These are phyloP conservation scores for Scytalidium lignicola DNA, from an alignment of 2,329 filamentous ascomycete genomes.

Conservation along the genomic window DNA sequence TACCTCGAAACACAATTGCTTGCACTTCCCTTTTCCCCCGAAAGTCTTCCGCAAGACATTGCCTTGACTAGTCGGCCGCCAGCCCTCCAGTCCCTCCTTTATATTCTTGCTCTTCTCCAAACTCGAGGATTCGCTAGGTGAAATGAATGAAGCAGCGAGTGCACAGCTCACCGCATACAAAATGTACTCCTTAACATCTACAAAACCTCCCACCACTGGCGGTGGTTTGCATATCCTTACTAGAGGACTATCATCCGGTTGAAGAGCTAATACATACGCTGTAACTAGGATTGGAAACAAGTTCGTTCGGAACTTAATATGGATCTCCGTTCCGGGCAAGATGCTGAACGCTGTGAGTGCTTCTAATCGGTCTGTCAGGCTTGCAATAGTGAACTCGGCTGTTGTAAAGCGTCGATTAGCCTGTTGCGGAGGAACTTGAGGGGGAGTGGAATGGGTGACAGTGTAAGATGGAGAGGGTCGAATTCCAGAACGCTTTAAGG, in stretches of 20 bases:
- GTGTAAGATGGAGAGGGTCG: conserved; percentile 19
- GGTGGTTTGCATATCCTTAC: conserved; percentile 13
- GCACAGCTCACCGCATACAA: conserved; percentile 19
- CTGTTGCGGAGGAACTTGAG: conserved; percentile 12
- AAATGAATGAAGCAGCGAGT: conserved; percentile 11
- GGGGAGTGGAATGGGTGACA: conserved; percentile 14
- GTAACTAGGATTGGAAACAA: conserved; percentile 5
- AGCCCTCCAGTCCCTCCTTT: conserved; percentile 2
- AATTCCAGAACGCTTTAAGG: conserved; percentile 18
- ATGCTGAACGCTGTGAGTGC: conserved; percentile 35
- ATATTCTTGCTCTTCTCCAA: background rate
- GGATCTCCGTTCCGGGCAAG: conserved; percentile 25
- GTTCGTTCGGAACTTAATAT: conserved; percentile 28
- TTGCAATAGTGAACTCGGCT: conserved; percentile 34
- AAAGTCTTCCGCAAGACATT: conserved; percentile 10
- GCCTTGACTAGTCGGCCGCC: conserved; percentile 12
- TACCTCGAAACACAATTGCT: conserved; percentile 1
- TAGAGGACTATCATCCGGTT: conserved; percentile 12
- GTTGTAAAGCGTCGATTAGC: conserved; percentile 15
- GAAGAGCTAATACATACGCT: conserved; percentile 11
- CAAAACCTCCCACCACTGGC: conserved; percentile 7
- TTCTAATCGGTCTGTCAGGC: conserved; percentile 37
- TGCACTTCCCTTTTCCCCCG: background rate
- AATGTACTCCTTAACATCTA: conserved; percentile 19
- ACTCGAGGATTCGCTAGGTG: background rate